Evolutionary conservation across 371 early-diverging fungal genomes (phyloP).

Genomic region (Capillidium heterosporum): DNA sequence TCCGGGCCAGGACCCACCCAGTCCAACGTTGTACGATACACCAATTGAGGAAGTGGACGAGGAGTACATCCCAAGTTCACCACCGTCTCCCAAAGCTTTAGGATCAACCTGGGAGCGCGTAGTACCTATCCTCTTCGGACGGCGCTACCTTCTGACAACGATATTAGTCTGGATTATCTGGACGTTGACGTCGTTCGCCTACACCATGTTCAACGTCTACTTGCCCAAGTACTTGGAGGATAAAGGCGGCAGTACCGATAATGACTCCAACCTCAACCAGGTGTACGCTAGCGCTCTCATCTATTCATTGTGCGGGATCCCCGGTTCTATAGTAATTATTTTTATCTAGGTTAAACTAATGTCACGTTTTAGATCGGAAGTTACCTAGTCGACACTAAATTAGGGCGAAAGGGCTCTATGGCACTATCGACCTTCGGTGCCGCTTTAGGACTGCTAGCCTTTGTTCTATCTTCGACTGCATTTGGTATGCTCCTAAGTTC

Average conservation of each 20-base stretch:
- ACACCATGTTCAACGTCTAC: conserved; percentile 74
- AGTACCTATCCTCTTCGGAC: neutral
- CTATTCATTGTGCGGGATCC: conserved; percentile 57
- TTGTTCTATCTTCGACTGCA: conserved; percentile 28
- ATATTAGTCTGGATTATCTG: conserved; percentile 59
- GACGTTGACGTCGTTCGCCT: conserved; percentile 56
- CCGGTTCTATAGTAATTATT: conserved; percentile 46
- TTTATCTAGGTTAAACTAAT: neutral
- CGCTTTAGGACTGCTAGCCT: conserved; percentile 37
- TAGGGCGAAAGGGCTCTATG: conserved; percentile 74
- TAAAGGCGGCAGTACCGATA: conserved; percentile 20
- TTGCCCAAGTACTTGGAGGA: conserved; percentile 52
- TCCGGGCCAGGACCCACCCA: neutral
- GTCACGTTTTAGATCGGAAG: conserved; percentile 30
- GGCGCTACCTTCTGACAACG: conserved; percentile 25
- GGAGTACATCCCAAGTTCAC: neutral
- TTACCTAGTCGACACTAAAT: conserved; percentile 45
- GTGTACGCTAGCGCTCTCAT: conserved; percentile 60
- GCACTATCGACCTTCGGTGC: conserved; percentile 51
- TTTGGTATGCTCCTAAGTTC: conserved; percentile 38
- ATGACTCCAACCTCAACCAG: conserved; percentile 20
- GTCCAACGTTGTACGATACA: neutral
- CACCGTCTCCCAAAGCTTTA: neutral
- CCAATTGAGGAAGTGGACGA: neutral
- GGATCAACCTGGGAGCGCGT: neutral